Conservation (phyloP, 306 rosid genomes). For the Hippophae gyantsensis region DNA sequence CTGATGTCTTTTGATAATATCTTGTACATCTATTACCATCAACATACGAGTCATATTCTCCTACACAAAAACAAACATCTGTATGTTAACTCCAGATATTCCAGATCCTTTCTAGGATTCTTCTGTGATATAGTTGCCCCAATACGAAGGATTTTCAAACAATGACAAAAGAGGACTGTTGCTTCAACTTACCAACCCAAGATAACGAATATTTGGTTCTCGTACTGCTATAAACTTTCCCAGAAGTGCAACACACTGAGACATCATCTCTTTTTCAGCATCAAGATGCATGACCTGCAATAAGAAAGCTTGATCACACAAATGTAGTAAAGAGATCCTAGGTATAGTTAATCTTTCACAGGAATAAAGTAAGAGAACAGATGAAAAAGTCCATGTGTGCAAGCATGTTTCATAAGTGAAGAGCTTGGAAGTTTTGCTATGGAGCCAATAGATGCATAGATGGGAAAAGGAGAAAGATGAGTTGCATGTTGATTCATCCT, state of each 20-base stretch:
- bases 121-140: not conserved
- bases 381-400: too few species aligned
- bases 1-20: slow-evolving; percentile 93
- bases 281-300: slow-evolving; percentile 99
- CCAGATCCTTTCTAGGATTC: not conserved
- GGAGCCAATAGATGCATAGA: too few species aligned
- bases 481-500: too few species aligned
- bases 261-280: slow-evolving; percentile 99
- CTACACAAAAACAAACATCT: slow-evolving; percentile 39
- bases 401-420: too few species aligned
- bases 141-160: not conserved
- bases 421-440: too few species aligned
- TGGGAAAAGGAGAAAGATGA: too few species aligned
- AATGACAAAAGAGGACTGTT: not conserved
- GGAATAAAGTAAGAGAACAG: not conserved
- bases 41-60: slow-evolving; percentile 98
- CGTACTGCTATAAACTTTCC: slow-evolving; percentile 99
- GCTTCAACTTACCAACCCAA: slow-evolving; percentile 75
- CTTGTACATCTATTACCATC: slow-evolving; percentile 99
- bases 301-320: slow-evolving; percentile 19
- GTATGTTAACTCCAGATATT: slow-evolving; percentile 8
- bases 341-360: not conserved
- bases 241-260: slow-evolving; percentile 98
- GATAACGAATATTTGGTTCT: slow-evolving; percentile 97
- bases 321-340: slow-evolving; percentile 3